Percentiles rank a stretch among this genome's conserved stretches.
Conservation (phyloP, 306 rosid species). For the Quercus variabilis region DNA sequence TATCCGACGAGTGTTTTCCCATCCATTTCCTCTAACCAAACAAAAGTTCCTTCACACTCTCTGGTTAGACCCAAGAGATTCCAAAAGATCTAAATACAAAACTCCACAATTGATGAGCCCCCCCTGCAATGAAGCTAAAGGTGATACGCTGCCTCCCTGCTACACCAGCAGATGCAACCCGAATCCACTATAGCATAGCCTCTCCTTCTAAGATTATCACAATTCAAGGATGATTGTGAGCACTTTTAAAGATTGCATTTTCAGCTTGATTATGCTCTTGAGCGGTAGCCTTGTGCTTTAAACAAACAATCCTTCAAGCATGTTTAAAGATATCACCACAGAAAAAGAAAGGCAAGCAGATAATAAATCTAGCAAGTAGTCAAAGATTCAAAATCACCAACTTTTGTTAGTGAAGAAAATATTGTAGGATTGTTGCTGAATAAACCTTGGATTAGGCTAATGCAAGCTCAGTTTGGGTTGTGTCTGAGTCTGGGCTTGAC, state of each 20-base stretch:
- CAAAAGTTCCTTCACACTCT: too few species aligned
- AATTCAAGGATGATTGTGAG: background rate
- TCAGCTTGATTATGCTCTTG: background rate
- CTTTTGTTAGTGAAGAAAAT: background rate
- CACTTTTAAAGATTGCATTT: background rate
- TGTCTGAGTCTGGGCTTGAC: background rate
- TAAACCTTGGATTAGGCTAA: background rate
- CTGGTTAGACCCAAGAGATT: too few species aligned
- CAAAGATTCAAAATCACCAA: background rate
- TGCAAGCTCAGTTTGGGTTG: background rate
- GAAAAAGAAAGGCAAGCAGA: background rate
- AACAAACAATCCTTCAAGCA: background rate
- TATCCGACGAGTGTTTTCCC: too few species aligned
- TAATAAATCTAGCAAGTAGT: background rate
- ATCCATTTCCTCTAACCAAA: too few species aligned
- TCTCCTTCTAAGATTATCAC: too few species aligned
- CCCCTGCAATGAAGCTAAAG: too few species aligned
- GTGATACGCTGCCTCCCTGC: too few species aligned
- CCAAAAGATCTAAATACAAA: too few species aligned
- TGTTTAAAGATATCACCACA: background rate
- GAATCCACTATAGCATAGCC: too few species aligned
- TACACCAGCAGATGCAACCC: too few species aligned
- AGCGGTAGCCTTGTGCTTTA: background rate
- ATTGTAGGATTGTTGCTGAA: background rate
- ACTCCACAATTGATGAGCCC: too few species aligned